phyloP scores from a whole-genome alignment of 2,329 filamentous ascomycete genomes.

The Xylaria sp. region DNA sequence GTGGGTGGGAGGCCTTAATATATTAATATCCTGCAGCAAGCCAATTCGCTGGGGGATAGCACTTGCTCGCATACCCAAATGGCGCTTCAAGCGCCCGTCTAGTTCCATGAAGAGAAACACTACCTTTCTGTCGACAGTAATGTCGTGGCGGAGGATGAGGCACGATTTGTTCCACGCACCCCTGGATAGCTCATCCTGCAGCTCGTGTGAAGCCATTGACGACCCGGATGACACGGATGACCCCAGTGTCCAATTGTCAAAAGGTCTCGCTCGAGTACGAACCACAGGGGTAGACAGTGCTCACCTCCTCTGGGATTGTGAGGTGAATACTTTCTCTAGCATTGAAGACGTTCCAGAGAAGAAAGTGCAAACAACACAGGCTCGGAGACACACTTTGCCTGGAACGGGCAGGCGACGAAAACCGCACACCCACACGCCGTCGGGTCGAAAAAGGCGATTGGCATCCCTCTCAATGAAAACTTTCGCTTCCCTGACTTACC shows the following conservation, averaged over 20 bases:
- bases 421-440: conserved; percentile 65
- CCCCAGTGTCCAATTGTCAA: conserved; percentile 23
- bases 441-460: conserved; percentile 73
- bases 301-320: conserved; percentile 22
- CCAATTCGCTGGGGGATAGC: conserved; percentile 86
- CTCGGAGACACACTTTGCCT: conserved; percentile 65
- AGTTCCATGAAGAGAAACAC: conserved; percentile 51
- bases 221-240: conserved; percentile 47
- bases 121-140: conserved; percentile 53
- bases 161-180: conserved; percentile 51
- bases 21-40: conserved; percentile 78
- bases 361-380: conserved; percentile 32
- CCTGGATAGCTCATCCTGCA: conserved; percentile 49
- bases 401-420: conserved; percentile 53
- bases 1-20: conserved; percentile 82
- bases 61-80: conserved; percentile 87
- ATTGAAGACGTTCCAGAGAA: conserved; percentile 30
- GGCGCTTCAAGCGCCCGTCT: conserved; percentile 78
- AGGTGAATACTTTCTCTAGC: conserved; percentile 16
- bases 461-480: conserved; percentile 73
- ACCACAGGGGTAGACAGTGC: conserved; percentile 38
- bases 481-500: conserved; percentile 82
- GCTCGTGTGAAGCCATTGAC: conserved; percentile 50
- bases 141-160: conserved; percentile 62
- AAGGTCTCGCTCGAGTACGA: conserved; percentile 38